Base-by-base conservation (phyloP, 129 eudicot species). In the Helianthus tuberosus region DNA sequence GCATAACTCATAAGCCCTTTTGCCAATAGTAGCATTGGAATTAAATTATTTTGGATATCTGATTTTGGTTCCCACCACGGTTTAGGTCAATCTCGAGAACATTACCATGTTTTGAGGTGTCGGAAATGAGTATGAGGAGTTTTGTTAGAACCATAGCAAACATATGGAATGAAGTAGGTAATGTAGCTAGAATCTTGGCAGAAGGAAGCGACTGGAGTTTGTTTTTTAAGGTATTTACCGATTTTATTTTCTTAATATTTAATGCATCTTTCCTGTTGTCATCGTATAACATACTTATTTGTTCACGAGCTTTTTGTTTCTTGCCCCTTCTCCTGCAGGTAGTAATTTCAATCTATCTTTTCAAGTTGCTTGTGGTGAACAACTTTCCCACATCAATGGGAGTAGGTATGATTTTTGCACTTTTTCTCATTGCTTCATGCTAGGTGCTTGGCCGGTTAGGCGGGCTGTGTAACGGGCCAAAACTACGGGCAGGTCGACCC, bases 191-290 rank as follows among this genome's bases (percentile, higher is more conserved):
- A 77, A 68, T 84, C 66, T 60, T 93, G 86, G 90, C 89, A 35
- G 77, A 80, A 73, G 96, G 96, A 73, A 87, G 78, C 54, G 85
- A 93, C 68, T 93, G 96, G 95, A 72, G 49, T 81, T 82, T 82
- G 67, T 82, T 93, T 80, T 71, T 84, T 17, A 86, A 84, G 98
- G 98, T 93, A 83, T 52, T 71, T 72, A 53, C 39, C 62, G 46
- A 55, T 38, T 75, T 58, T 55, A 65, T 61, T 62, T 63, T 61
- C 50, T 9, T 36, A 49, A 27, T 14, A 29, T 6, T 36, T 15
- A 52, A 15, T 53, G 64, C 51, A 2, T 69, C 20, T 53, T 52
- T 69, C 50, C 38, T 36, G 38, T 51, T 15, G 23, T 20, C 23
- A 44, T 13, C 39, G 32, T 32, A 32, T 46, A 13, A 46, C 16